These are phyloP conservation scores for Penicillium hesseltinei DNA, from an alignment of 2,329 filamentous ascomycete species.

Conservation along the genomic window DNA sequence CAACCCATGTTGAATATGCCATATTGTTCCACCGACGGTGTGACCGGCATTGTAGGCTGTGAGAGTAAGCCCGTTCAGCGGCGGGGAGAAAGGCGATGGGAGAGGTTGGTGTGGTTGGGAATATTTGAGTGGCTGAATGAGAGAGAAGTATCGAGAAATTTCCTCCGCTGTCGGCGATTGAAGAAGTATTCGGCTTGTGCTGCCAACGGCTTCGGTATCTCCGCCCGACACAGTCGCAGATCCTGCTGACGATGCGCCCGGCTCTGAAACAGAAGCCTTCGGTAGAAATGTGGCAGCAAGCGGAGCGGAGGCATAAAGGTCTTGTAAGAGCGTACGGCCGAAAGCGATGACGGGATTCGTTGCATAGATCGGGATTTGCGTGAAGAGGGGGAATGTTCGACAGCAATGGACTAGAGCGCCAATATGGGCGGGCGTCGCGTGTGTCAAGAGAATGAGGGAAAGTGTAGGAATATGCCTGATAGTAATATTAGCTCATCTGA, in stretches of 20 bases:
- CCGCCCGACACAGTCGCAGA: conserved; percentile 32
- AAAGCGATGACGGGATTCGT: conserved; percentile 91
- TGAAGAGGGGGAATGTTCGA: conserved; percentile 91
- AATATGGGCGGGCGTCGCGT: conserved; percentile 86
- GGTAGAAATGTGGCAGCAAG: conserved; percentile 83
- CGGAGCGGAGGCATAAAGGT: conserved; percentile 86
- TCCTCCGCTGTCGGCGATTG: conserved; percentile 79
- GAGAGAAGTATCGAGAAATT: conserved; percentile 85
- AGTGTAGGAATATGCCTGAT: conserved; percentile 81
- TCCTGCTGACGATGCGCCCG: conserved; percentile 47
- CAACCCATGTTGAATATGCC: conserved; percentile 95
- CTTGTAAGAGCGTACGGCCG: conserved; percentile 84
- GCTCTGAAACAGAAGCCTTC: conserved; percentile 62
- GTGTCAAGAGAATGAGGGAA: conserved; percentile 89
- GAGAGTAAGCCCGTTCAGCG: conserved; percentile 85
- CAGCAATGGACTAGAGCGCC: conserved; percentile 95
- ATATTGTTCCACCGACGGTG: conserved; percentile 94
- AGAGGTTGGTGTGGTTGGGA: conserved; percentile 92
- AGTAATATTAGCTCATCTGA: conserved; percentile 11
- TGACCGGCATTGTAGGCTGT: conserved; percentile 97
- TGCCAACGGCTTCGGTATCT: conserved; percentile 31
- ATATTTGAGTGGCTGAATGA: conserved; percentile 91
- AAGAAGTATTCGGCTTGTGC: conserved; percentile 51
- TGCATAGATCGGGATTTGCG: conserved; percentile 88
- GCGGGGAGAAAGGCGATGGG: conserved; percentile 81